A percentile compares a stretch with the other conserved stretches of the same genome.
These are phyloP conservation scores for Oxalis stricta DNA, from an alignment of 441 rosid species.

Conservation along the genomic window DNA sequence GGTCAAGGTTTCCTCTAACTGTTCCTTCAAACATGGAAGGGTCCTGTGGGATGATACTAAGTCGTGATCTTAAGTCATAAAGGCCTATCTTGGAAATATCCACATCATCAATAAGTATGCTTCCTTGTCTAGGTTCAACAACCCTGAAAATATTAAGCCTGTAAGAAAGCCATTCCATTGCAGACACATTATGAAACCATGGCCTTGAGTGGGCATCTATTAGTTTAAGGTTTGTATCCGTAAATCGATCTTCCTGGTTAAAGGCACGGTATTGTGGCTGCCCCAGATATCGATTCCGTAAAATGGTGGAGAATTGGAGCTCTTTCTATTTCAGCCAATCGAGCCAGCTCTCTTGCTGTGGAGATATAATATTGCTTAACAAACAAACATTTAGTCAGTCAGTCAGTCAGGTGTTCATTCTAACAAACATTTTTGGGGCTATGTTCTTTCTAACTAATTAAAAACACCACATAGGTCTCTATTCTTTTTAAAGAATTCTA, in stretches of 20 bases:
- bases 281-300: constrained; percentile 86
- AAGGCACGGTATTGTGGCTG: constrained; percentile 89
- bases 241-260: constrained; percentile 70
- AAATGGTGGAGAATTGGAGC: constrained; percentile 98
- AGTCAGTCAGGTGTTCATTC: too few relatives aligned
- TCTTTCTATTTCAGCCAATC: constrained; percentile 75
- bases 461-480: too few relatives aligned
- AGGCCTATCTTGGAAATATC: constrained; percentile 81
- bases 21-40: constrained; percentile 89
- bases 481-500: too few relatives aligned
- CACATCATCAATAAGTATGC: constrained; percentile 60
- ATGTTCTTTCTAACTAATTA: not conserved
- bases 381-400: not conserved
- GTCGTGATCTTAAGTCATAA: constrained; percentile 74
- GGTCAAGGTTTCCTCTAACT: constrained; percentile 78
- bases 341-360: constrained; percentile 89
- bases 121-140: constrained; percentile 73
- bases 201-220: constrained; percentile 82
- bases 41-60: constrained; percentile 92
- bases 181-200: constrained; percentile 82
- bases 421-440: not conserved
- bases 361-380: constrained; percentile 87
- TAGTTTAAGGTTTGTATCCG: constrained; percentile 45
- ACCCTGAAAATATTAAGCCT: constrained; percentile 83
- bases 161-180: constrained; percentile 99